Base-by-base conservation (phyloP, 306 rosid species). In the Sicyos edulis region DNA sequence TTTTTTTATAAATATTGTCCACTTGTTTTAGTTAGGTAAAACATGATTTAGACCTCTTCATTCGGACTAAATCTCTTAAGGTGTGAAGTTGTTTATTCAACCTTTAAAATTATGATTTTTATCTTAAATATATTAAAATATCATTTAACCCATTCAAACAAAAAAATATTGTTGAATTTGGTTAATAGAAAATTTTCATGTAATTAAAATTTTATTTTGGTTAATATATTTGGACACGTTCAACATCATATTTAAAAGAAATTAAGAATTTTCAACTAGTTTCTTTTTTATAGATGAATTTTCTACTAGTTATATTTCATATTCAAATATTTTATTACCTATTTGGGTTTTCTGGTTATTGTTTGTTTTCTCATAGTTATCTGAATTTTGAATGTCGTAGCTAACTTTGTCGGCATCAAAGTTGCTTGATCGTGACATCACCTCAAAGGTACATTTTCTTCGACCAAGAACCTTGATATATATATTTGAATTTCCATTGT, bases 351-450 rank as follows among this genome's bases (percentile, higher is more conserved):
- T 76, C 20, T 56, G 5, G 12, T 51, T 47, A 49, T 13, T 51
- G 17, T 67, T 60, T 32, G 57, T 70, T 67, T 78, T 60, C 20
- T 13, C 45, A 58, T 49, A 22, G 19, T 21, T 82, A 14, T 71
- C 15, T 78, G 74, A 6, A 61, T 68, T 78, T 82, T 9, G 26
- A 52, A 55, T 83, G 21, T 77, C 79, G 80, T 88, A 91, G 97
- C 68, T 91, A 68, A 83, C 93, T 54, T 53, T 91, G 6, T 84
- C 87, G 13, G 97, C 93, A 10, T 69, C 74, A 72, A 83, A 86
- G 73, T 86, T 91, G 58, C 83, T 55, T 64, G 93, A 91, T 67
- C 83, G 75, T 55, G 97, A 91, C 78, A 63, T 76, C 12, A 65
- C 75, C 13, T 83, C 82, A 8, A 78, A 77, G 84, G 84, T 83